Conservation (phyloP, 2,329 filamentous ascomycete genomes). For the Hypoxylon sp. region DNA sequence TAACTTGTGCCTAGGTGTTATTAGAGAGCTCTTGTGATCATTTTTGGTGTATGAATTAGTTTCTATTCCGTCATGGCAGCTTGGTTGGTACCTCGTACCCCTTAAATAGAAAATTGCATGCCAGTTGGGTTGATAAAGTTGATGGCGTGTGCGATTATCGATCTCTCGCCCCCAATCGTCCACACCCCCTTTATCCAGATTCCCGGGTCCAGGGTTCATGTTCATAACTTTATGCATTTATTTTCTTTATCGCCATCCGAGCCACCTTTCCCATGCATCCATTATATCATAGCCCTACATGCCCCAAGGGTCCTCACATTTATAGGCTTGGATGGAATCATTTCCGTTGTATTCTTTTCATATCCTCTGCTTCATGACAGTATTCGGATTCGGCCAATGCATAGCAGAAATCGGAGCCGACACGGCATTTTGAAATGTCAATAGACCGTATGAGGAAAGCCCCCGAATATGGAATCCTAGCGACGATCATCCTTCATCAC, state of each 20-base stretch:
- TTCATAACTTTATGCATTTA: conserved; percentile 17
- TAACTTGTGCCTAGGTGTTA: no score
- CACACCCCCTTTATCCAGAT: conserved; percentile 21
- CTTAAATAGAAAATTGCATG: conserved; percentile 1
- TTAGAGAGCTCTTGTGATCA: conserved; percentile 18
- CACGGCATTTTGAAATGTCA: conserved; percentile 24
- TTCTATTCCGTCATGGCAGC: background rate
- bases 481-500: conserved; percentile 20
- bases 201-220: conserved; percentile 14
- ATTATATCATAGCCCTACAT: no score
- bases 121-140: conserved; percentile 7
- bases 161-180: conserved; percentile 7
- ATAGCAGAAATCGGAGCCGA: conserved; percentile 32
- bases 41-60: conserved; percentile 14
- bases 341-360: background rate
- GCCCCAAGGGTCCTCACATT: background rate
- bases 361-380: background rate
- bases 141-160: conserved; percentile 12
- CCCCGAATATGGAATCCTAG: conserved; percentile 17
- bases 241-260: conserved; percentile 3
- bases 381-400: conserved; percentile 20
- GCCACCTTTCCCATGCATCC: background rate
- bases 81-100: background rate
- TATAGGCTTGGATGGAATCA: no score
- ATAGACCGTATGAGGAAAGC: conserved; percentile 18